Conservation (phyloP, 2,329 filamentous ascomycete species). For the Grosmannia huntii region DNA sequence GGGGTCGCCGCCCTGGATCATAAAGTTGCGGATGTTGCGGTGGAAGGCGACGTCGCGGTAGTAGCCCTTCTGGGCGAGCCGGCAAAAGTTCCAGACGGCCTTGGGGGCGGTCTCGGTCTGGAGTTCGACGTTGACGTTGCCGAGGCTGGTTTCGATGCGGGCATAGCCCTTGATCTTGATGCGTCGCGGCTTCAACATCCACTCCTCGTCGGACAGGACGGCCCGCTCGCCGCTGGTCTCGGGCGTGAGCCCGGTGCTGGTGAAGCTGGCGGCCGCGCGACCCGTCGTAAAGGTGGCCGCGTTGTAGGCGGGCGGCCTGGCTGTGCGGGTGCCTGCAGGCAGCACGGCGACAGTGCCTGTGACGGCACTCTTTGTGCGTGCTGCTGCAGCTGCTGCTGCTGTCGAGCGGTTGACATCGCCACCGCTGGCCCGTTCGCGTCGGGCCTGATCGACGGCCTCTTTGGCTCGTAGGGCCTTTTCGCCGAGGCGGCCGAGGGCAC, state of each 20-base stretch:
- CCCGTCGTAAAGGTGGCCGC: slow-evolving; percentile 86
- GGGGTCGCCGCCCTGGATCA: slow-evolving; percentile 95
- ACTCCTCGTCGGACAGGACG: slow-evolving; percentile 83
- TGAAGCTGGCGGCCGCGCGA: slow-evolving; percentile 84
- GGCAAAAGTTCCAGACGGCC: slow-evolving; percentile 94
- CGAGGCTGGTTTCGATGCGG: slow-evolving; percentile 73
- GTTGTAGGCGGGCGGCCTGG: slow-evolving; percentile 52
- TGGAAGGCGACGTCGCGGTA: slow-evolving; percentile 80
- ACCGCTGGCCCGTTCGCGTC: slow-evolving; percentile 23
- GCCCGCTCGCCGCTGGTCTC: slow-evolving; percentile 82
- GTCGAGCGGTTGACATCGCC: slow-evolving; percentile 29
- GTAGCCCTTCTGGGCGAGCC: slow-evolving; percentile 77
- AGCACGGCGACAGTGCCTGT: no score
- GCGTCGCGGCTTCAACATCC: slow-evolving; percentile 82
- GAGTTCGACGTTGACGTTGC: slow-evolving; percentile 77
- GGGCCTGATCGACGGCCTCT: slow-evolving; percentile 79
- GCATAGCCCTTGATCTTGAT: slow-evolving; percentile 88
- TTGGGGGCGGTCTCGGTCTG: slow-evolving; percentile 84
- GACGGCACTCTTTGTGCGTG: no score
- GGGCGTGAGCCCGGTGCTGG: slow-evolving; percentile 83
- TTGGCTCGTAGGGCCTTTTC: slow-evolving; percentile 84
- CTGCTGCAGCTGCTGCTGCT: no score
- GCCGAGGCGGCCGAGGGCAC: slow-evolving; percentile 63
- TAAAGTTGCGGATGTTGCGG: slow-evolving; percentile 88
- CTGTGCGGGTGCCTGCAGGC: slow-evolving; percentile 24